Base-by-base conservation (phyloP, 2,329 filamentous ascomycete species). In the Fusarium albosuccineum region DNA sequence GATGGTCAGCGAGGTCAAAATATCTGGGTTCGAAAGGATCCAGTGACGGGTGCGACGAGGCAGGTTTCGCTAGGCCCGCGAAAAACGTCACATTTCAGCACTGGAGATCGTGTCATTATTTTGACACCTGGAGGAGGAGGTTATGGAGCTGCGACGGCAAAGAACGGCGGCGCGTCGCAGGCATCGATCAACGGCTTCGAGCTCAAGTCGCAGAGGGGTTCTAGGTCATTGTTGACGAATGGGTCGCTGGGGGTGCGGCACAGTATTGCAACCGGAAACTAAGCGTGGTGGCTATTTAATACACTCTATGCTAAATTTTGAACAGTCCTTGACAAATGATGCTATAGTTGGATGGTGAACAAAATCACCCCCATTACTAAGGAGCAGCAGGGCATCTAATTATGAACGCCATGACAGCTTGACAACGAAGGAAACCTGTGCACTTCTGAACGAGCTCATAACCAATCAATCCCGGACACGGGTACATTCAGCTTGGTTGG, bases 1-100 rank as follows among this genome's bases (percentile, higher is more conserved):
- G 88, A 92, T 45, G 92, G 89, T 0, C 79, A 86, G 60, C 85
- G 89, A 7, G 92, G 92, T 0, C 77, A 90, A 58, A 94, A 94
- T 66, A 80, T 91, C 39, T 93, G 91, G 89, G 85, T 92, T 1
- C 69, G 74, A 1, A 72, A 70, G 17, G 67, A 76, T 26, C 62
- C 74, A 0, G 63, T 73, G 4, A 72, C 74, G 0, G 76, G 77
- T 4, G 70, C 75, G 63, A 70, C 79, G 4, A 68, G 74, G 67
- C 52, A 82, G 45, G 77, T 74, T 4, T 70, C 61, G 0, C 16
- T 75, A 2, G 73, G 73, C 0, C 65, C 65, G 0, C 67, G 65
- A 14, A 68, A 67, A 62, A 74, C 70, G 1, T 65, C 68, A 2
- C 63, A 62, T 39, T 67, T 75, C 36, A 56, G 51, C 1, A 52